These are phyloP conservation scores for Penicillium chermesinum DNA, from an alignment of 495 filamentous ascomycete genomes.

Conservation along the genomic window DNA sequence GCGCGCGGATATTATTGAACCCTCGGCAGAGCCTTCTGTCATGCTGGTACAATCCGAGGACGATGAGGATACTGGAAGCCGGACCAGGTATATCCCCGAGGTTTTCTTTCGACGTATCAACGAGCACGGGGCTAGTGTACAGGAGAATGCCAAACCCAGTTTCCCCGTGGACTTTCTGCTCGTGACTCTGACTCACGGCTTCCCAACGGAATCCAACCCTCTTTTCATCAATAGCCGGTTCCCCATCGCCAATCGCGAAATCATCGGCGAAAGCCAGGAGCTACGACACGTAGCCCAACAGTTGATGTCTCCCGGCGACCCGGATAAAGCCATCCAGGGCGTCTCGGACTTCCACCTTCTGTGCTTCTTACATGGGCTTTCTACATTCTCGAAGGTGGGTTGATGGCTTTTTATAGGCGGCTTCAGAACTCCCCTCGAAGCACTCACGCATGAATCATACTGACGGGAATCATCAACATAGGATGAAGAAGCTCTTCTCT, in stretches of 20 bases:
- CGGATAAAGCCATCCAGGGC: slow-evolving; percentile 56
- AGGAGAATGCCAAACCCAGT: slow-evolving; percentile 91
- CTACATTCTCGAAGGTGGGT: slow-evolving; percentile 76
- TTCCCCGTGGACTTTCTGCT: slow-evolving; percentile 97
- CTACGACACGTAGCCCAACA: slow-evolving; percentile 55
- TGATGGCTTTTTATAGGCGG: too few relatives aligned
- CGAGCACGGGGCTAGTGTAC: slow-evolving; percentile 92
- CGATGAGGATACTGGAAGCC: slow-evolving; percentile 63
- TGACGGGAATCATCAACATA: slow-evolving; percentile 30
- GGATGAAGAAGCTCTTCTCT: slow-evolving; percentile 88
- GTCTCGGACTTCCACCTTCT: slow-evolving; percentile 93
- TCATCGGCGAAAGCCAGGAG: slow-evolving; percentile 78
- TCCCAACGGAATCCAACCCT: slow-evolving; percentile 73
- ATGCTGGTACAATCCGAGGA: slow-evolving; percentile 96
- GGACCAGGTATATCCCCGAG: slow-evolving; percentile 88
- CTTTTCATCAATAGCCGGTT: slow-evolving; percentile 67
- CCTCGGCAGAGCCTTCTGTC: slow-evolving; percentile 82
- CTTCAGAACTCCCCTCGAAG: too few relatives aligned
- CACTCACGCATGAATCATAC: too few relatives aligned
- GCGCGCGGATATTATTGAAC: slow-evolving; percentile 88
- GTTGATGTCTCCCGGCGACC: slow-evolving; percentile 55
- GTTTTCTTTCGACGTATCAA: slow-evolving; percentile 96
- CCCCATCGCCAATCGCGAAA: slow-evolving; percentile 84
- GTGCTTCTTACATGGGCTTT: slow-evolving; percentile 74
- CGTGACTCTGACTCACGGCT: slow-evolving; percentile 93